A percentile compares a stretch with the other conserved stretches of the same genome.
These are phyloP conservation scores for Chrysanthemum makinoi DNA, from an alignment of 129 eudicot species.

Conservation along the genomic window DNA sequence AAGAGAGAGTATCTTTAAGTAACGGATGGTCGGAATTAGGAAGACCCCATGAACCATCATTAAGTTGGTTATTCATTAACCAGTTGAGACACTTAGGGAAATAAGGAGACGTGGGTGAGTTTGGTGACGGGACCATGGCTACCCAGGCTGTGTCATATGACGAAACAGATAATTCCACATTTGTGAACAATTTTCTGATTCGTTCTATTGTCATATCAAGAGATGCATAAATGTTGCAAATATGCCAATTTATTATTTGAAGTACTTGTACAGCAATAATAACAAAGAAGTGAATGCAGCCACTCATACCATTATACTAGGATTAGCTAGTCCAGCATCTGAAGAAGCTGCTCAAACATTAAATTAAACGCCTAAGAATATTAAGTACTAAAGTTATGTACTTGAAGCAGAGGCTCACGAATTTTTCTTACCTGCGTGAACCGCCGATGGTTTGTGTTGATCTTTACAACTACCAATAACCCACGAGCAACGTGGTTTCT, in stretches of 20 bases:
- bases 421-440: constrained; percentile 10
- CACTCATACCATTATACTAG: constrained; percentile 17
- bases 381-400: too few species aligned
- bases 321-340: constrained; percentile 21
- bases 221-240: constrained; percentile 22
- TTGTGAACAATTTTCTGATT: constrained; percentile 47
- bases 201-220: constrained; percentile 63
- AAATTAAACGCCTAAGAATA: background rate
- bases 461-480: constrained; percentile 1
- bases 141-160: constrained; percentile 98
- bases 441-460: background rate
- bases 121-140: constrained; percentile 88
- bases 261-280: background rate
- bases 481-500: constrained; percentile 12
- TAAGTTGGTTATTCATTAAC: constrained; percentile 75
- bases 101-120: constrained; percentile 53
- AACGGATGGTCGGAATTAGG: constrained; percentile 37
- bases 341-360: constrained; percentile 22
- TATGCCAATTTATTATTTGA: background rate
- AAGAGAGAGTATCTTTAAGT: constrained; percentile 67
- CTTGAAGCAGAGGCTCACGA: too few species aligned
- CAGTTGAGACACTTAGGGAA: constrained; percentile 68
- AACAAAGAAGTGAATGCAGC: background rate
- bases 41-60: constrained; percentile 90
- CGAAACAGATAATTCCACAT: constrained; percentile 67